Evolutionary conservation across 2,329 filamentous ascomycete species (phyloP).

Genomic region (Colletotrichum orbiculare): DNA sequence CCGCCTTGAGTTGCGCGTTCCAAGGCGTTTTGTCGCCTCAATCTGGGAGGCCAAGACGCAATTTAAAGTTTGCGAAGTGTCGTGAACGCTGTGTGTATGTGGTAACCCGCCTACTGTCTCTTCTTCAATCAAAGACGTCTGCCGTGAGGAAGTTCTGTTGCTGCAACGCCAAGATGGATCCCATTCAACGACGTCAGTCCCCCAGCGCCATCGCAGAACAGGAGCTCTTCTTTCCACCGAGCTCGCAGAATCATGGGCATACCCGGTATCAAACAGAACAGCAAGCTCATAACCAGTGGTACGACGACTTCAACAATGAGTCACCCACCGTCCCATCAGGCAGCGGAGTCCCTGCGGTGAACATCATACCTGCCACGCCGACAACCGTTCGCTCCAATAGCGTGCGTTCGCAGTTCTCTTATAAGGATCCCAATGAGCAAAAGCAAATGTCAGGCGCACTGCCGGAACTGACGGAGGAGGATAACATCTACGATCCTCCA

Average conservation of each 20-base stretch:
- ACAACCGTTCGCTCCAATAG: slow-evolving; percentile 33
- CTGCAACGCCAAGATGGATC: slow-evolving; percentile 24
- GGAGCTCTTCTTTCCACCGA: slow-evolving; percentile 23
- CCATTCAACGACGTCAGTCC: slow-evolving; percentile 28
- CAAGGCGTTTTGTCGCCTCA: slow-evolving; percentile 23
- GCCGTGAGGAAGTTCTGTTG: background rate
- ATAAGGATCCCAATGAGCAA: slow-evolving; percentile 17
- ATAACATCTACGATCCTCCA: slow-evolving; percentile 26
- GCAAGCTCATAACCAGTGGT: slow-evolving; percentile 26
- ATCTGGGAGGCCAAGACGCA: slow-evolving; percentile 6
- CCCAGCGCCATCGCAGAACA: slow-evolving; percentile 32
- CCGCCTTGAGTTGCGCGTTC: slow-evolving; percentile 28
- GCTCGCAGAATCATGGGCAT: slow-evolving; percentile 14
- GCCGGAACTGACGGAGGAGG: slow-evolving; percentile 28
- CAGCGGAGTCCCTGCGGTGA: slow-evolving; percentile 32
- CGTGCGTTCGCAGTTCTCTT: slow-evolving; percentile 30
- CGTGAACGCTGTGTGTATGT: background rate
- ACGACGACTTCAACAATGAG: slow-evolving; percentile 25
- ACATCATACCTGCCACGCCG: slow-evolving; percentile 34
- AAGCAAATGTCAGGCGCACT: slow-evolving; percentile 20
- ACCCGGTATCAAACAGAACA: slow-evolving; percentile 19
- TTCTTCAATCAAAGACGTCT: background rate
- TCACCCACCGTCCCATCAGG: slow-evolving; percentile 25
- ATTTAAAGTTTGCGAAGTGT: slow-evolving; percentile 28
- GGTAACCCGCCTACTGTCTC: background rate